phyloP scores from a whole-genome alignment of 164 flowering plant species.

The Euptelea pleiosperma region DNA sequence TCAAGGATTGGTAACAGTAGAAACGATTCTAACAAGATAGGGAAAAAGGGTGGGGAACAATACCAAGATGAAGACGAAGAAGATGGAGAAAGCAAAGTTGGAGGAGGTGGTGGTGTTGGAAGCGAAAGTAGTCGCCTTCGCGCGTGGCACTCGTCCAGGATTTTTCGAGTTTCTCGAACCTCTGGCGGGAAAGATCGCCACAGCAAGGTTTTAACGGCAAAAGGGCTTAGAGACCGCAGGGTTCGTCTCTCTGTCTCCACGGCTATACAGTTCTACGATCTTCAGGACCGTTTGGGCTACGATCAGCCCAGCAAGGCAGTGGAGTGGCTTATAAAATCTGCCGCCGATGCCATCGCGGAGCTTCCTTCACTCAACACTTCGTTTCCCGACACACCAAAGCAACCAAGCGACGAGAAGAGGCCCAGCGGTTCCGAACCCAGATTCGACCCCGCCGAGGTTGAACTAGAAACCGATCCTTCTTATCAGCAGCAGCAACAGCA shows the following conservation, averaged over 20 bases:
- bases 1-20: constrained; percentile 42
- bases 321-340: constrained; percentile 89
- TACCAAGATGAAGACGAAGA: constrained; percentile 35
- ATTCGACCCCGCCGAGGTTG: constrained; percentile 39
- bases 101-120: too few relatives aligned
- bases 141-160: constrained; percentile 69
- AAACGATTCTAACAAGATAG: constrained; percentile 29
- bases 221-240: constrained; percentile 68
- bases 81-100: constrained; percentile 22
- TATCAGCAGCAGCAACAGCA: constrained; percentile 32
- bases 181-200: constrained; percentile 93
- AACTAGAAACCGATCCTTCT: constrained; percentile 30
- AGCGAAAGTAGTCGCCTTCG: constrained; percentile 31
- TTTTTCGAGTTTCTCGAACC: constrained; percentile 81
- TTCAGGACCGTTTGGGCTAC: constrained; percentile 75
- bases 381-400: constrained; percentile 58
- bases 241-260: constrained; percentile 73
- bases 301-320: constrained; percentile 99
- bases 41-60: constrained; percentile 14
- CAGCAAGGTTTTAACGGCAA: constrained; percentile 76
- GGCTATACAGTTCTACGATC: constrained; percentile 79
- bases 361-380: constrained; percentile 65
- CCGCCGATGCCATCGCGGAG: constrained; percentile 73
- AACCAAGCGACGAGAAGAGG: constrained; percentile 50
- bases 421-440: constrained; percentile 20